Evolutionary conservation across 768 basidiomycete genomes (phyloP).

Genomic region (Calocybe cyanea): DNA sequence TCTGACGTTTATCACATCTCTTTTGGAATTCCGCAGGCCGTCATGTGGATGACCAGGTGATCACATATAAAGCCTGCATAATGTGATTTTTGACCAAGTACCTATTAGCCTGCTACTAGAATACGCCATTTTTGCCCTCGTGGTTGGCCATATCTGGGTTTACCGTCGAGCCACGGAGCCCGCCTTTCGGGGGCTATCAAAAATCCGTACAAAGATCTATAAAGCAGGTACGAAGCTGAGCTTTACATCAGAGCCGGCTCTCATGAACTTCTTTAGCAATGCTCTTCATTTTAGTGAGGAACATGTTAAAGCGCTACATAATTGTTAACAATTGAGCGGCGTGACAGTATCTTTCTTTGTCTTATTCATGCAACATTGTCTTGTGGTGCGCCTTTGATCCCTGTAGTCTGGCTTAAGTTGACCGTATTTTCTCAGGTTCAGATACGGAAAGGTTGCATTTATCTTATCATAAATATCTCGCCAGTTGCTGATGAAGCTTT

Average conservation of each 20-base stretch:
- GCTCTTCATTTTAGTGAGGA: not conserved
- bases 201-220: not conserved
- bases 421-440: too few species aligned
- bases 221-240: not conserved
- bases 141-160: constrained; percentile 7
- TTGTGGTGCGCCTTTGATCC: not conserved
- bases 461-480: not conserved
- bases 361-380: not conserved
- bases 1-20: too few species aligned
- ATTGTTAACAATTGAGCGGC: too few species aligned
- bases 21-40: too few species aligned
- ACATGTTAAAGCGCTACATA: too few species aligned
- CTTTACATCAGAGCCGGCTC: not conserved
- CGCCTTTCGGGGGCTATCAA: not conserved
- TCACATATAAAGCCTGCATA: not conserved
- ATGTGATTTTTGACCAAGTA: not conserved
- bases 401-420: too few species aligned
- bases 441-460: too few species aligned
- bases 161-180: constrained; percentile 3
- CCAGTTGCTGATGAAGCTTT: not conserved
- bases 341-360: not conserved
- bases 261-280: not conserved
- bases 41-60: not conserved
- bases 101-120: constrained; percentile 14
- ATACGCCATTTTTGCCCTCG: constrained; percentile 14